A percentile compares a stretch with the other conserved stretches of the same genome.
These are phyloP conservation scores for Ormosia emarginata DNA, from an alignment of 306 rosid species.

Conservation along the genomic window DNA sequence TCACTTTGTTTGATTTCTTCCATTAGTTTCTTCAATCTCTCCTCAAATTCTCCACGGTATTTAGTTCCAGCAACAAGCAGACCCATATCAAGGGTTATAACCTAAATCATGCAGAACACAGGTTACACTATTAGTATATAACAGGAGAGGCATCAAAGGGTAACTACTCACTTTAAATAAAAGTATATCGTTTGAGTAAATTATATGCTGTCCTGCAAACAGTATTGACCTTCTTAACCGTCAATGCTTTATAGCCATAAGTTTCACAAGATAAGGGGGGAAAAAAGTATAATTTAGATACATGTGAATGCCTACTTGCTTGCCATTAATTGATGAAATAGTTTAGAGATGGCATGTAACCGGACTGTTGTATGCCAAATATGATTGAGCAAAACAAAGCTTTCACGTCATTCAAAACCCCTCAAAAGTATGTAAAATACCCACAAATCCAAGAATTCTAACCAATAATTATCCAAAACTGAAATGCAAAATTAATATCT, in stretches of 20 bases:
- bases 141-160: neutral
- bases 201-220: neutral
- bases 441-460: neutral
- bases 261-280: neutral
- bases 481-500: neutral
- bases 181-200: neutral
- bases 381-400: neutral
- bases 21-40: conserved; percentile 90
- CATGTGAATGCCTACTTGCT: neutral
- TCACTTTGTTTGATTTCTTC: conserved; percentile 98
- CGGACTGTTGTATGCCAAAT: neutral
- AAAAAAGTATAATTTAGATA: neutral
- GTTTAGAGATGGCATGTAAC: neutral
- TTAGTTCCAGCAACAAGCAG: conserved; percentile 97
- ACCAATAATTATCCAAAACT: neutral
- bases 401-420: conserved; percentile 3
- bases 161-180: neutral
- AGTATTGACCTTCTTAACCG: neutral
- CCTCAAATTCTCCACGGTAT: conserved; percentile 99
- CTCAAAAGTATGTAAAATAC: neutral
- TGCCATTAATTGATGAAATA: neutral
- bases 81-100: conserved; percentile 96
- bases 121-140: neutral
- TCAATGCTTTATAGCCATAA: neutral
- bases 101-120: conserved; percentile 48